Conservation (phyloP, 2,329 filamentous ascomycete species). For the Dendrostoma leiphaemia region DNA sequence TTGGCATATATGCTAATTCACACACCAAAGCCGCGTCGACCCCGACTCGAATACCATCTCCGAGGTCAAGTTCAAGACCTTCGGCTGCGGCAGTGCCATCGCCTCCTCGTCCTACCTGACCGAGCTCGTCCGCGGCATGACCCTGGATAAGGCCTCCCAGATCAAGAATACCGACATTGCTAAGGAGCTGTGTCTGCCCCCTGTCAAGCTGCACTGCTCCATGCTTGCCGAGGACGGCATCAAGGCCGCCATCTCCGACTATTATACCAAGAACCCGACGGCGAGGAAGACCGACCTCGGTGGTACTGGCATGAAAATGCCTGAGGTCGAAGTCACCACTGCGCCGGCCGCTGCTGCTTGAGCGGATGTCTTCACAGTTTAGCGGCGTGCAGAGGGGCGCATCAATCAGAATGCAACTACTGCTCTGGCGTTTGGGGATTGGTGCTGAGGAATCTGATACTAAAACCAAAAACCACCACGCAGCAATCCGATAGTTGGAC, state of each 20-base stretch:
- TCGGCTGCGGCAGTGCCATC: constrained; percentile 92
- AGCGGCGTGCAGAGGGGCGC: not conserved
- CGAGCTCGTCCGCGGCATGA: constrained; percentile 94
- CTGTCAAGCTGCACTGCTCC: constrained; percentile 89
- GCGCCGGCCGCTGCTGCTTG: constrained; percentile 24
- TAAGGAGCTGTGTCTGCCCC: constrained; percentile 87
- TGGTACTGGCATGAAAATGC: constrained; percentile 68
- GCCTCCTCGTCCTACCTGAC: constrained; percentile 93
- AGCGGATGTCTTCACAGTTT: not conserved
- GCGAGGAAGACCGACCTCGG: constrained; percentile 72
- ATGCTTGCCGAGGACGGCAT: constrained; percentile 93
- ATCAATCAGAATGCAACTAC: constrained; percentile 1
- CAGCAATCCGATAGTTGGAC: too few species aligned
- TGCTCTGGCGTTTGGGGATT: constrained; percentile 9
- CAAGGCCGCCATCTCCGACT: constrained; percentile 87
- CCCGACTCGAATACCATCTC: constrained; percentile 82
- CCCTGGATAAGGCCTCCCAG: constrained; percentile 84
- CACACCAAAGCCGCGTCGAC: constrained; percentile 76
- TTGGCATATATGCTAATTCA: constrained; percentile 31
- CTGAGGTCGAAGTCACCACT: constrained; percentile 46
- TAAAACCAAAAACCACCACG: constrained; percentile 1
- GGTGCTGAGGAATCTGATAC: constrained; percentile 5
- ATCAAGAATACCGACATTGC: constrained; percentile 98
- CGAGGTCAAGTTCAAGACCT: constrained; percentile 98
- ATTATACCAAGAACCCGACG: constrained; percentile 86